A percentile compares a stretch with the other conserved stretches of the same genome.
These are phyloP conservation scores for Coniochaeta prunicola DNA, from an alignment of 2,329 filamentous ascomycete species.

Conservation along the genomic window DNA sequence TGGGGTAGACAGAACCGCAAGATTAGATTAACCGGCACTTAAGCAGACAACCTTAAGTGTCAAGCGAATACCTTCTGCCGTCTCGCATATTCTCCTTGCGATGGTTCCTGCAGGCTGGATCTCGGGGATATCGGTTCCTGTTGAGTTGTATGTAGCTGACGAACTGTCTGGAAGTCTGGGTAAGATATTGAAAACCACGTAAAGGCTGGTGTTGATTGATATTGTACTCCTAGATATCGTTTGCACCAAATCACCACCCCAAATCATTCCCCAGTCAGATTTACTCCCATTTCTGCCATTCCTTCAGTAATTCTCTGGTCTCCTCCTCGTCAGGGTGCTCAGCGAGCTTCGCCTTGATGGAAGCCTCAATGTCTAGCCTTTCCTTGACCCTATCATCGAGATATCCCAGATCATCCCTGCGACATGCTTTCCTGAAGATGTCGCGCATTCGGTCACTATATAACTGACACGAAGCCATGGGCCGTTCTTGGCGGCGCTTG, in stretches of 20 bases:
- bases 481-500: constrained; percentile 47
- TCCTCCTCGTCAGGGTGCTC: constrained; percentile 29
- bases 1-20: neutral
- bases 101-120: neutral
- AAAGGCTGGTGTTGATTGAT: neutral
- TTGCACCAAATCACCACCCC: neutral
- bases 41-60: neutral
- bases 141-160: too few species aligned
- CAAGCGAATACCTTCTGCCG: neutral
- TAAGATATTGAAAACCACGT: too few species aligned
- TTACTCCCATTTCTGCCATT: constrained; percentile 54
- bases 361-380: constrained; percentile 50
- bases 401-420: constrained; percentile 58
- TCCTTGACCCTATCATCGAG: constrained; percentile 51
- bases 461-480: constrained; percentile 62
- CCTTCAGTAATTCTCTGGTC: constrained; percentile 40
- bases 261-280: neutral
- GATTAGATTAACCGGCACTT: neutral
- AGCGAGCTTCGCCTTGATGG: constrained; percentile 42
- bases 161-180: too few species aligned
- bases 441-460: constrained; percentile 75
- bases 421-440: constrained; percentile 61
- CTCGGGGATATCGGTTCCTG: neutral
- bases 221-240: neutral
- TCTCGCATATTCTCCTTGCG: neutral